Evolutionary conservation across 805 yeast species (phyloP), one percentile per base, ranked within the genome.

Genomic region (Lachancea kluyveri): DNA sequence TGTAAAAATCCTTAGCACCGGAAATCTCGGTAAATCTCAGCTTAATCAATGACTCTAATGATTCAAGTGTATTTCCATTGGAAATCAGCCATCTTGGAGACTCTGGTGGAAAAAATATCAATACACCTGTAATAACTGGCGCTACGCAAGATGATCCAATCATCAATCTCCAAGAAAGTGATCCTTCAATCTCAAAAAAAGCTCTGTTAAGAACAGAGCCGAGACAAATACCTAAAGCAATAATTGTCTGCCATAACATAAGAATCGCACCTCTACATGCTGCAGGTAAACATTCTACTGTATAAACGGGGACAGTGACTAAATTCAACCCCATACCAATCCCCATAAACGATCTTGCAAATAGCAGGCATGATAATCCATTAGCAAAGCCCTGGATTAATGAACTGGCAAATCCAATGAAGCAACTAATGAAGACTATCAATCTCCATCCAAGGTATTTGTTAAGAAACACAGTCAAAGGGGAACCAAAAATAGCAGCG

Each of bases 231-330:
- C 86, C 86, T 31, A 77, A 71, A 2, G 85, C 84, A n/a, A 83
- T 77, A 64, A 77, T 77, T 45, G 75, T 73, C 59, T 79, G 85
- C 81, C 83, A 78, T 58, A 73, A 62, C 79, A 77, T 76, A 29
- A 76, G 75, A 37, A 79, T 60, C 1, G 82, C 72, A 29, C 86
- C 86, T 48, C 85, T 64, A 24, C 72, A 67, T 8, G 58, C 57
- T 9, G 71, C 70, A 1, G 82, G 82, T 7, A 75, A 50, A 45
- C 75, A 68, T 48, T 77, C 84, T 10, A 82, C 79, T 17, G 77
- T 67, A 42, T 72, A 75, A 8, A 79, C 74, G 4, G 86, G 84
- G 6, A 76, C 81, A 10, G 81, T 75, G 16, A 82, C 71, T 3
- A 81, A 75, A 43, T 75, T 73, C 30, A 76, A 67, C 32, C 86